Percentiles rank a stretch among this genome's conserved stretches.
These are phyloP conservation scores for Penicillium sp. DNA, from an alignment of 2,329 filamentous ascomycete genomes.

Conservation along the genomic window DNA sequence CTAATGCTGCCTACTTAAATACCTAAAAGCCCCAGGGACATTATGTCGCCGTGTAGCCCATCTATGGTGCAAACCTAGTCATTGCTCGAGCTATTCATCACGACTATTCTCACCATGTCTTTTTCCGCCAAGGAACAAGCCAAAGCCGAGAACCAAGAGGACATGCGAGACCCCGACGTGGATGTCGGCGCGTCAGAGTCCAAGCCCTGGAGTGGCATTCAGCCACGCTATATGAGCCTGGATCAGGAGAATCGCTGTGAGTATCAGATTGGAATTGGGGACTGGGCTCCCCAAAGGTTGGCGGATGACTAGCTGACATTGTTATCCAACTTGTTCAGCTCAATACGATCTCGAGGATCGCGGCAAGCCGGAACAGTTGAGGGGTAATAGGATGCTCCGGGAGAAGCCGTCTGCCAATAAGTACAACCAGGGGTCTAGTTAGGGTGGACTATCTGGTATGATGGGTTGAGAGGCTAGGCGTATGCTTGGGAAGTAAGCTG, in stretches of 20 bases:
- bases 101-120: not conserved
- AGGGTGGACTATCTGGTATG: conserved; percentile 13
- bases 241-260: not conserved
- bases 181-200: not conserved
- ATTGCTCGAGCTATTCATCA: not conserved
- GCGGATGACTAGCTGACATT: not conserved
- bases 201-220: not conserved
- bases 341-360: conserved; percentile 21
- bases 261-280: not conserved
- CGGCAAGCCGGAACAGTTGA: conserved; percentile 17
- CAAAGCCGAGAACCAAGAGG: not conserved
- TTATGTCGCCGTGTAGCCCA: no score
- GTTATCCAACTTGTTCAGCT: conserved; percentile 1
- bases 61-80: not conserved
- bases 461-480: not conserved
- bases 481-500: not conserved
- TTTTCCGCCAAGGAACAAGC: not conserved
- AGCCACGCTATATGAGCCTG: not conserved
- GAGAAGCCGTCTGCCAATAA: conserved; percentile 12
- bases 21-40: no score
- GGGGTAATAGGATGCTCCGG: conserved; percentile 17
- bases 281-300: no score
- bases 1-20: no score
- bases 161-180: not conserved
- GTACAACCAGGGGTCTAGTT: conserved; percentile 19